A percentile compares a stretch with the other conserved stretches of the same genome.
phyloP scores from a whole-genome alignment of 768 basidiomycete genomes.

The Termitomyces sp. region DNA sequence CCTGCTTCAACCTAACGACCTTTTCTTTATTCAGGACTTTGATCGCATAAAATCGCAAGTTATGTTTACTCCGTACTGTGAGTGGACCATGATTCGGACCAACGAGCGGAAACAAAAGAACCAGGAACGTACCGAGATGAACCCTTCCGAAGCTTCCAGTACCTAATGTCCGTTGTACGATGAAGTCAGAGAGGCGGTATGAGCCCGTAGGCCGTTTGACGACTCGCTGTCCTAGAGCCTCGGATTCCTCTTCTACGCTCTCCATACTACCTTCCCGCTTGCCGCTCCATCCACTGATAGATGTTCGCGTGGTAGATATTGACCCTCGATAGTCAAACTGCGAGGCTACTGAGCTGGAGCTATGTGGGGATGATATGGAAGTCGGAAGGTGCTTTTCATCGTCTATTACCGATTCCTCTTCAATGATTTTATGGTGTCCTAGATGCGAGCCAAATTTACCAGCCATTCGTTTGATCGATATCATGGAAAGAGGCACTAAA shows the following conservation, averaged over 20 bases:
- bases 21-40: constrained; percentile 94
- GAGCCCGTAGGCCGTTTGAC: constrained; percentile 53
- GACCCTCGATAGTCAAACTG: constrained; percentile 59
- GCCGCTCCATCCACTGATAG: constrained; percentile 45
- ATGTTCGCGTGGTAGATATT: constrained; percentile 67
- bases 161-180: constrained; percentile 79
- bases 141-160: constrained; percentile 99
- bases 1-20: constrained; percentile 89
- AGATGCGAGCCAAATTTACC: constrained; percentile 41
- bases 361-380: constrained; percentile 28
- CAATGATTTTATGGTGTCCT: constrained; percentile 25
- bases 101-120: constrained; percentile 6
- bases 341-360: constrained; percentile 23
- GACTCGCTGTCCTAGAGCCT: constrained; percentile 18
- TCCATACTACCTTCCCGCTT: constrained; percentile 34
- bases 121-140: constrained; percentile 58
- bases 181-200: constrained; percentile 74
- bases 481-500: constrained; percentile 9
- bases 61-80: constrained; percentile 86
- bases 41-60: constrained; percentile 93
- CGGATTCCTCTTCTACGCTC: constrained; percentile 24
- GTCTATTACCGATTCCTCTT: constrained; percentile 14
- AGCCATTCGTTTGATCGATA: constrained; percentile 48
- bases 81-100: constrained; percentile 3
- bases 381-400: constrained; percentile 19